Percentiles rank a stretch among this genome's conserved stretches.
These are phyloP conservation scores for Silene latifolia DNA, from an alignment of 148 eudicot species.

Conservation along the genomic window DNA sequence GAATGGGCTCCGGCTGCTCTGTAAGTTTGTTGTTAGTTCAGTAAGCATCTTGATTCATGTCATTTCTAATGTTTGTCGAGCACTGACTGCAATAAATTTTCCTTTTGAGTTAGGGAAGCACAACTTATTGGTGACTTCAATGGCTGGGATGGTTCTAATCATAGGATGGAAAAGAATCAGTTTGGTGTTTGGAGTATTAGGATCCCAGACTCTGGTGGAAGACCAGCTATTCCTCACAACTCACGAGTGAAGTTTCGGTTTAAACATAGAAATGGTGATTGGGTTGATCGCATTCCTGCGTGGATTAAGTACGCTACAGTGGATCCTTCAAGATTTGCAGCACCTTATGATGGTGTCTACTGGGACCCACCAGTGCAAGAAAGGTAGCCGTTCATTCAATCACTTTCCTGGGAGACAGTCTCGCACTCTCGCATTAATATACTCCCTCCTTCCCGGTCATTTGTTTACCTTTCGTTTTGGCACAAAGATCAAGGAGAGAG, in stretches of 20 bases:
- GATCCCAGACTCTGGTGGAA: conserved; percentile 62
- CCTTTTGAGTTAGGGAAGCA: conserved; percentile 69
- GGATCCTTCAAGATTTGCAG: conserved; percentile 72
- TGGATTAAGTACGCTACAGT: conserved; percentile 93
- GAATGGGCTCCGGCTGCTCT: conserved; percentile 99
- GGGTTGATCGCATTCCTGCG: conserved; percentile 94
- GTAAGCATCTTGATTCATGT: neutral
- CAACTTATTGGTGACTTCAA: conserved; percentile 91
- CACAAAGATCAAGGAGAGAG: too few species aligned
- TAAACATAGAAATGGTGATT: conserved; percentile 73
- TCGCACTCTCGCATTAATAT: neutral
- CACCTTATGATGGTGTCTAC: conserved; percentile 91
- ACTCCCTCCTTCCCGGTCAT: too few species aligned
- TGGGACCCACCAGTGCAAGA: conserved; percentile 91
- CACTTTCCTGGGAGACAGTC: neutral
- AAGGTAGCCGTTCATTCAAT: conserved; percentile 38
- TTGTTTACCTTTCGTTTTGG: too few species aligned
- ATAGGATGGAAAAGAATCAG: conserved; percentile 78
- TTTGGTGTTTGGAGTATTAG: conserved; percentile 97
- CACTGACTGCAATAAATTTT: conserved; percentile 5
- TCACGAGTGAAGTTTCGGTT: conserved; percentile 89
- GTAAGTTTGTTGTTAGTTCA: conserved; percentile 44
- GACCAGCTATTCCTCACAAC: conserved; percentile 76
- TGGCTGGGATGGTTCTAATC: conserved; percentile 86
- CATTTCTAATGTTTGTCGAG: neutral